Evolutionary conservation across 805 yeast species (phyloP).

Genomic region (Candida sanyiensis): DNA sequence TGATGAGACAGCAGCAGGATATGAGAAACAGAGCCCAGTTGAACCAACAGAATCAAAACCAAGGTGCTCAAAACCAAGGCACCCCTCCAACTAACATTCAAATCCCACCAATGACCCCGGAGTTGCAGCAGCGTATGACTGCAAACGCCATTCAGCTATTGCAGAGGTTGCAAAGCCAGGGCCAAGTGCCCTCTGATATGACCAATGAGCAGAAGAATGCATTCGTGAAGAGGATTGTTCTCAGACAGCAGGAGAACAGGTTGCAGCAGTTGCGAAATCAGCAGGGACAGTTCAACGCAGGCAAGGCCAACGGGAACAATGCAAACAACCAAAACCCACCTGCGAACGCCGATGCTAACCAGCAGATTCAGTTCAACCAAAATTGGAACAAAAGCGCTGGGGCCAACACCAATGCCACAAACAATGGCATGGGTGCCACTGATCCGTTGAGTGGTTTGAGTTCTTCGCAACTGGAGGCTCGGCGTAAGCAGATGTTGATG

Average conservation of each 20-base stretch:
- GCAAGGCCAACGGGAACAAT: too few species aligned
- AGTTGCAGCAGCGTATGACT: constrained; percentile 18
- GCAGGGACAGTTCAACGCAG: constrained; percentile 1
- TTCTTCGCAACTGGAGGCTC: constrained; percentile 9
- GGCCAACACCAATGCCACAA: not conserved
- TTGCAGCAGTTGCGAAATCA: constrained; percentile 9
- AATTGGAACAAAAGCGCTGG: constrained; percentile 5
- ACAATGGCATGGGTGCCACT: constrained; percentile 1
- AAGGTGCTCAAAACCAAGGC: constrained; percentile 12
- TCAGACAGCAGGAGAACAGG: constrained; percentile 23
- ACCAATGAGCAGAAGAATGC: constrained; percentile 23
- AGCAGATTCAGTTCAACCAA: constrained; percentile 8
- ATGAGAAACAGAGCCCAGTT: constrained; percentile 28
- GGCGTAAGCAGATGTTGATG: constrained; percentile 9
- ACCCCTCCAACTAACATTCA: not conserved
- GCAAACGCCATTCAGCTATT: constrained; percentile 23
- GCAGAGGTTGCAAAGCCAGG: constrained; percentile 22
- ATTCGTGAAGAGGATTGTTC: constrained; percentile 21
- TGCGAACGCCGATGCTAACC: not conserved
- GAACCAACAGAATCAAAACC: constrained; percentile 27
- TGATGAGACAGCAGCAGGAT: constrained; percentile 30
- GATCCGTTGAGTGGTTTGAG: constrained; percentile 4
- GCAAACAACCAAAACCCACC: constrained; percentile 5
- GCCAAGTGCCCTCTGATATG: constrained; percentile 19
- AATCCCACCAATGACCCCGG: constrained; percentile 14